phyloP scores from a whole-genome alignment of 169 alveolate species.

The Perkinsus marinus region DNA sequence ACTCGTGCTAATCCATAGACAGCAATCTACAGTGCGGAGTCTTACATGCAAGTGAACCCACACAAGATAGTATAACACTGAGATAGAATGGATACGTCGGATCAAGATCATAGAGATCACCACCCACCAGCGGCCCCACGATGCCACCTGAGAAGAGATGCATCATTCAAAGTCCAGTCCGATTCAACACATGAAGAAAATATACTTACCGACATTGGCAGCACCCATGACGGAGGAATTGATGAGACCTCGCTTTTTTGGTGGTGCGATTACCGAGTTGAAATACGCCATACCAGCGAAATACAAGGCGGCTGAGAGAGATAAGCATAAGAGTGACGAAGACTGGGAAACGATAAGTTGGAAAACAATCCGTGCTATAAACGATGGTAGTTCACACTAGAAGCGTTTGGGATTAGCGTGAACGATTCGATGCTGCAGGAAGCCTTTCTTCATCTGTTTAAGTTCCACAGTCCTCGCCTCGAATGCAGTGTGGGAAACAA shows the following conservation, averaged over 20 bases:
- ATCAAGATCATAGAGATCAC: not conserved
- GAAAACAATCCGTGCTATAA: too few species aligned
- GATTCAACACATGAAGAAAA: too few species aligned
- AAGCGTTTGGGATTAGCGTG: too few species aligned
- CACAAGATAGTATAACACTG: not conserved
- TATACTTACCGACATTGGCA: not conserved
- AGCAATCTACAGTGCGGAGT: not conserved
- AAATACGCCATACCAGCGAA: not conserved
- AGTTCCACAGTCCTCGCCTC: too few species aligned
- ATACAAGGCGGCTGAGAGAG: not conserved
- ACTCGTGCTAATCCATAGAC: not conserved
- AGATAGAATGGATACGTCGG: not conserved
- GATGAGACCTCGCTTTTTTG: not conserved
- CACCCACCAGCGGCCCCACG: not conserved
- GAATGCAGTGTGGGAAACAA: too few species aligned
- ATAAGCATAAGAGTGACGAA: not conserved
- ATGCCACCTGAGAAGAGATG: not conserved
- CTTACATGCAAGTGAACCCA: not conserved
- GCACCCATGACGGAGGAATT: not conserved
- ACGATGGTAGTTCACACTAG: too few species aligned
- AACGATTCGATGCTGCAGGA: too few species aligned
- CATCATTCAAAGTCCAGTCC: too few species aligned
- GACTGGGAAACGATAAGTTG: too few species aligned
- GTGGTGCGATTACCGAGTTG: not conserved
- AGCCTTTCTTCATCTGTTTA: too few species aligned